Conservation (phyloP, 2,329 filamentous ascomycete genomes). For the Colletotrichum sojae region DNA sequence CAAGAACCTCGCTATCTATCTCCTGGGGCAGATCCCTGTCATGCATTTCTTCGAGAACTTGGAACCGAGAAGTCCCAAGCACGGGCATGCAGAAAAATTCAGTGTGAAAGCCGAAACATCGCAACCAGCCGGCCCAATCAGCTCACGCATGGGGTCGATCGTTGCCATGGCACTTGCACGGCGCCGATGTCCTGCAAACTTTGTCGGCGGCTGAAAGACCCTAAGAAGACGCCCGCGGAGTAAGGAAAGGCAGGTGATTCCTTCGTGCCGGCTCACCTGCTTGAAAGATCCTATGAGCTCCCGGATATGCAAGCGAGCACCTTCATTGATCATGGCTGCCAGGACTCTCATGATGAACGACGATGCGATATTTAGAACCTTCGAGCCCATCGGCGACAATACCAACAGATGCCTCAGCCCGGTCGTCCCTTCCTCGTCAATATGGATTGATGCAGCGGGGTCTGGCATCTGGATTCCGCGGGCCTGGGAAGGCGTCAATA, state of each 20-base stretch:
- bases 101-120: not conserved
- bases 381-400: too few relatives aligned
- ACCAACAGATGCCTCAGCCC: too few relatives aligned
- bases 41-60: not conserved
- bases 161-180: not conserved
- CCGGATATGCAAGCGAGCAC: too few relatives aligned
- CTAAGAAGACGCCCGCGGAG: too few relatives aligned
- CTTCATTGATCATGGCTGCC: too few relatives aligned
- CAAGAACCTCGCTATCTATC: not conserved
- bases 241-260: too few relatives aligned
- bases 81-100: not conserved
- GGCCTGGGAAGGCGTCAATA: not conserved
- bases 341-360: too few relatives aligned
- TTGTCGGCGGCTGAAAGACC: not conserved
- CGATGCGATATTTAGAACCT: too few relatives aligned
- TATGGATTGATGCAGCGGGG: not conserved
- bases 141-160: not conserved
- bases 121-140: slow-evolving; percentile 5
- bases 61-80: not conserved
- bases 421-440: not conserved
- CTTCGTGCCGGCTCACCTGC: too few relatives aligned
- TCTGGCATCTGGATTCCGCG: not conserved
- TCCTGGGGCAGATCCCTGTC: not conserved
- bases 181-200: not conserved
- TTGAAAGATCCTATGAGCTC: too few relatives aligned